phyloP scores from a whole-genome alignment of 768 basidiomycete species.

The Kwoniella mangroviensis region DNA sequence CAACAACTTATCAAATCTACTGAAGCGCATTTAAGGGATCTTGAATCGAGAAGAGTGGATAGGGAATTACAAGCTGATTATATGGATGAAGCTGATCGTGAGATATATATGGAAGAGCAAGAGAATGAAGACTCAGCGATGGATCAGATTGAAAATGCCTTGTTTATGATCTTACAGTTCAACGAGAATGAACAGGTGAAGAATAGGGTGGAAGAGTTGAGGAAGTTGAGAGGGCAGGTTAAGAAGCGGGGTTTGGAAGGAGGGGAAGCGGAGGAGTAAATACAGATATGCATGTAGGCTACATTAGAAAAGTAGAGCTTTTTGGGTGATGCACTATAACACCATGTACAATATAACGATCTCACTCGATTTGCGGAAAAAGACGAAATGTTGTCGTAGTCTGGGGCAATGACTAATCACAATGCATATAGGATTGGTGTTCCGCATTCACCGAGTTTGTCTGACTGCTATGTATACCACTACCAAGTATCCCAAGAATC shows the following conservation, averaged over 20 bases:
- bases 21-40: constrained; percentile 21
- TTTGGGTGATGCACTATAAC: no score
- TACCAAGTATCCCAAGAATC: no score
- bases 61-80: constrained; percentile 20
- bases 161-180: constrained; percentile 20
- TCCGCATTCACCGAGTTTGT: no score
- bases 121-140: constrained; percentile 28
- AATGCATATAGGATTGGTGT: no score
- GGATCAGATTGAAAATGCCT: constrained; percentile 27
- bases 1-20: constrained; percentile 18
- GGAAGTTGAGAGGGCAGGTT: constrained; percentile 13
- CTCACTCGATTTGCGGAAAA: no score
- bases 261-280: neutral
- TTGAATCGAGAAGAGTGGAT: constrained; percentile 24
- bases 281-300: no score
- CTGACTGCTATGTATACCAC: no score
- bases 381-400: no score
- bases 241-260: constrained; percentile 15
- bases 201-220: constrained; percentile 10
- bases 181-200: constrained; percentile 7
- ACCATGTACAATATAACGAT: no score
- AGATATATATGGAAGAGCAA: constrained; percentile 34
- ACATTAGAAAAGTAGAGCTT: no score
- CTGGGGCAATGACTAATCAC: no score
- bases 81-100: constrained; percentile 37